Evolutionary conservation across 495 filamentous ascomycete species (phyloP), one percentile per base, ranked within the genome.

Genomic region (Cercophora sp.): DNA sequence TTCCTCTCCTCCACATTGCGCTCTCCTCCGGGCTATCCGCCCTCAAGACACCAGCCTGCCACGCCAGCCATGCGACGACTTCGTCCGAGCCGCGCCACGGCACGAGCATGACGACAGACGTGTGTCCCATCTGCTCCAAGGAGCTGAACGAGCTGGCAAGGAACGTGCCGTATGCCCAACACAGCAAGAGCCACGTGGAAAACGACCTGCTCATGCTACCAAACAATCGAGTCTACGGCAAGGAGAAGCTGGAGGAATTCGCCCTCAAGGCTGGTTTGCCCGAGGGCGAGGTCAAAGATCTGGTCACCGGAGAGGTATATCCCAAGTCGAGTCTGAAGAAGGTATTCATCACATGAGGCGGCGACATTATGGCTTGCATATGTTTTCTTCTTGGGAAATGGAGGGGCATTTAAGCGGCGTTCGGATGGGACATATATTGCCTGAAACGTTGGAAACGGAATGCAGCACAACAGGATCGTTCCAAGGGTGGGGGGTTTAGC

Each of bases 61-160:
- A 98, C 74, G 88, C 86, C 8, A 52, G 79, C 77, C 63, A 70
- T 44, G 39, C 56, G 53, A 54, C 58, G 27, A 36, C 35, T 15
- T 53, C 56, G 18, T 53, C 56, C 1, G 41, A 32, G 27, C 51
- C 56, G 25, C 32, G 37, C 40, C 50, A 70, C 63, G 11, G 64
- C 51, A 63, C 66, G 2, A 67, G 65, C 16, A 58, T 75, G 23
- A 69, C 68, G 2, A 61, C 69, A 1, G 69, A 60, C 52, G 82
- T 96, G 39, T 98, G 93, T 60, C 94, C 93, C 4, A 97, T 97
- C 63, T 98, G 93, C 72, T 89, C 85, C 32, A 93, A 86, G 2
- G 93, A 98, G 66, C 77, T 98, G 49, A 96, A 98, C 66, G 88
- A 88, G 54, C 78, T 98, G 26, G 93, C 93, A 13, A 77, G 84